Evolutionary conservation across 345 rosid genomes (phyloP).

Genomic region (Bretschneidera sinensis): DNA sequence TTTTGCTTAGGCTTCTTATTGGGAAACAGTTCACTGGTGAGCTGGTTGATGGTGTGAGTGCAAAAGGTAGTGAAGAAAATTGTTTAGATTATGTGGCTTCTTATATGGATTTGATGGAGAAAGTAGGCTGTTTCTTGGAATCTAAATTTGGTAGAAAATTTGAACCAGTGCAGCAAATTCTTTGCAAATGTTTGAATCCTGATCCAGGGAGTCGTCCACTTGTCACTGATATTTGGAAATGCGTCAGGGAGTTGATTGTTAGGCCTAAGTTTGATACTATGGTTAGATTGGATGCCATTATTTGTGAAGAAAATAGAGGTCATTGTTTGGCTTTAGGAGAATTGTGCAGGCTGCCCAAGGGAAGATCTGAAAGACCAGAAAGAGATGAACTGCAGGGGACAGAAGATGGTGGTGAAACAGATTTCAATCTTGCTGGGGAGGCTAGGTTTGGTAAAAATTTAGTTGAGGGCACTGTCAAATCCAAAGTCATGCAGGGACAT

Average conservation of each 20-base stretch:
- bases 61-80: constrained; percentile 23
- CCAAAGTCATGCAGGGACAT: constrained; percentile 62
- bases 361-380: constrained; percentile 18
- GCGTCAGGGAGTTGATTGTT: constrained; percentile 50
- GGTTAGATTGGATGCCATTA: constrained; percentile 20
- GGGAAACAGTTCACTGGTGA: constrained; percentile 42
- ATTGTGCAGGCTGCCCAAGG: constrained; percentile 27
- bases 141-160: constrained; percentile 31
- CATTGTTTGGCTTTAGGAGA: constrained; percentile 55
- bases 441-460: constrained; percentile 33
- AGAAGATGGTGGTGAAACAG: constrained; percentile 23
- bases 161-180: constrained; percentile 33
- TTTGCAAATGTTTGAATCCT: constrained; percentile 52
- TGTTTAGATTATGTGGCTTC: constrained; percentile 25
- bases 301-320: constrained; percentile 24
- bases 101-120: constrained; percentile 36
- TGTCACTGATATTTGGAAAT: constrained; percentile 57
- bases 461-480: constrained; percentile 41
- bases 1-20: constrained; percentile 49
- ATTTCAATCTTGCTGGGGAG: constrained; percentile 19
- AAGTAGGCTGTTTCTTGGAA: constrained; percentile 30
- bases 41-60: constrained; percentile 28
- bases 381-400: constrained; percentile 22
- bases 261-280: constrained; percentile 28
- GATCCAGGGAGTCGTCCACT: constrained; percentile 55